These are phyloP conservation scores for Aspergillus intermedius DNA, from an alignment of 2,329 filamentous ascomycete species.

Conservation along the genomic window DNA sequence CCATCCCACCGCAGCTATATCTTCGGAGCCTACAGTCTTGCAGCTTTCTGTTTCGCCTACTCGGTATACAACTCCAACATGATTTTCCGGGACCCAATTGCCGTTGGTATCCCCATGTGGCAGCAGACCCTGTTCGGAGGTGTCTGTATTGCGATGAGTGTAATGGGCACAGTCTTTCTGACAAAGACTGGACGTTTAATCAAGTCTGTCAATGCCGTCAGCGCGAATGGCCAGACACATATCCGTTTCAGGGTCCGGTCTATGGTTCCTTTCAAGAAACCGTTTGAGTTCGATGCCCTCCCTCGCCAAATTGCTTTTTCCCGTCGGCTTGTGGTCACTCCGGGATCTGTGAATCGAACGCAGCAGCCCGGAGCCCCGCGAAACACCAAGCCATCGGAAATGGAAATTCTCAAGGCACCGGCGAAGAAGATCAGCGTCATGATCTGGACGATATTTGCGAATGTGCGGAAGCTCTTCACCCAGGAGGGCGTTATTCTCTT, in stretches of 20 bases:
- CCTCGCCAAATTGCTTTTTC: constrained; percentile 31
- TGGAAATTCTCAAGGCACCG: constrained; percentile 30
- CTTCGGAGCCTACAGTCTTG: constrained; percentile 52
- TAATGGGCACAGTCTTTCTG: constrained; percentile 55
- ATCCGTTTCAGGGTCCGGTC: constrained; percentile 32
- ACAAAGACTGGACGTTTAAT: constrained; percentile 54
- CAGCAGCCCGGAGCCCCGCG: constrained; percentile 12
- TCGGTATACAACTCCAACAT: constrained; percentile 47
- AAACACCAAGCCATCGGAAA: constrained; percentile 6
- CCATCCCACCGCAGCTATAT: constrained; percentile 60
- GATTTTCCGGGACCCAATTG: constrained; percentile 45
- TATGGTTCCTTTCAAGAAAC: constrained; percentile 33
- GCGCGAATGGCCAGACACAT: constrained; percentile 22
- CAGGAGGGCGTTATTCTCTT: constrained; percentile 36
- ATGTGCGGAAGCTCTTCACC: constrained; percentile 33
- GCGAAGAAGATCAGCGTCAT: constrained; percentile 22
- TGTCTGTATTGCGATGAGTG: constrained; percentile 54
- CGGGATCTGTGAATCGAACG: constrained; percentile 17
- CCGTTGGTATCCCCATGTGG: constrained; percentile 48
- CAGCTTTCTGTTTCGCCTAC: constrained; percentile 48
- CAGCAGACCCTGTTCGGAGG: constrained; percentile 52
- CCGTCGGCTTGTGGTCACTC: constrained; percentile 25
- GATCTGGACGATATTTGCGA: constrained; percentile 28
- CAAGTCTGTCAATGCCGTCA: constrained; percentile 50
- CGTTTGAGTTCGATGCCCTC: constrained; percentile 25